phyloP scores from a whole-genome alignment of 2,329 filamentous ascomycete species.

The Colletotrichum musicola region DNA sequence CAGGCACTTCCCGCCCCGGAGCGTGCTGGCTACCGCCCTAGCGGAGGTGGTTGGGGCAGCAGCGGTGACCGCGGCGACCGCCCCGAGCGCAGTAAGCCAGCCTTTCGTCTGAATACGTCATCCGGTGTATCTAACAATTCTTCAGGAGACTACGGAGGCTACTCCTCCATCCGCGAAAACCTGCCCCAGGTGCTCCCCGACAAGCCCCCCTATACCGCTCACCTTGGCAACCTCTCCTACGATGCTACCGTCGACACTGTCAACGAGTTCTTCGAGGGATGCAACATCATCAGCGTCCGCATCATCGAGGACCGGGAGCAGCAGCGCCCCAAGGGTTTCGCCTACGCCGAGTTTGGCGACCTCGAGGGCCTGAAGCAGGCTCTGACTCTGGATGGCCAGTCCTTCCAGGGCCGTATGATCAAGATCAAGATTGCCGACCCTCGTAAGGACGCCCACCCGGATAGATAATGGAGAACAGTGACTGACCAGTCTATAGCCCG shows the following conservation, averaged over 20 bases:
- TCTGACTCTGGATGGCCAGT: conserved; percentile 82
- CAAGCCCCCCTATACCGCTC: conserved; percentile 94
- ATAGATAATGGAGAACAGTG: not conserved
- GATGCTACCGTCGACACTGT: conserved; percentile 89
- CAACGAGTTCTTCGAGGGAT: conserved; percentile 85
- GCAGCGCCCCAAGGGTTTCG: conserved; percentile 95
- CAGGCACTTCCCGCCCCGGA: conserved; percentile 68
- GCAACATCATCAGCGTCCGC: conserved; percentile 89
- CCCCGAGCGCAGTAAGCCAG: conserved; percentile 56
- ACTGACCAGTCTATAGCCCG: conserved; percentile 77
- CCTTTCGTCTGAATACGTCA: conserved; percentile 22
- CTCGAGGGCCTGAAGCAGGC: conserved; percentile 93
- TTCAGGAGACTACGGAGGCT: conserved; percentile 37
- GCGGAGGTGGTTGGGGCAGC: conserved; percentile 53
- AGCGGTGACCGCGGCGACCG: conserved; percentile 42
- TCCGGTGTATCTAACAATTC: conserved; percentile 5
- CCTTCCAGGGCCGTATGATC: conserved; percentile 90
- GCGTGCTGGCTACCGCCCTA: conserved; percentile 50
- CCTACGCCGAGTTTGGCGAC: conserved; percentile 93
- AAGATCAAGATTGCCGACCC: conserved; percentile 97
- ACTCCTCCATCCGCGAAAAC: conserved; percentile 68
- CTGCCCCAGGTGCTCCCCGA: conserved; percentile 71
- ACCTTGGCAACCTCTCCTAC: conserved; percentile 96
- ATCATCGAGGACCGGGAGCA: conserved; percentile 97
- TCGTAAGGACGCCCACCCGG: conserved; percentile 74